phyloP scores from a whole-genome alignment of 2,329 filamentous ascomycete genomes.

The Xylaria polymorpha region DNA sequence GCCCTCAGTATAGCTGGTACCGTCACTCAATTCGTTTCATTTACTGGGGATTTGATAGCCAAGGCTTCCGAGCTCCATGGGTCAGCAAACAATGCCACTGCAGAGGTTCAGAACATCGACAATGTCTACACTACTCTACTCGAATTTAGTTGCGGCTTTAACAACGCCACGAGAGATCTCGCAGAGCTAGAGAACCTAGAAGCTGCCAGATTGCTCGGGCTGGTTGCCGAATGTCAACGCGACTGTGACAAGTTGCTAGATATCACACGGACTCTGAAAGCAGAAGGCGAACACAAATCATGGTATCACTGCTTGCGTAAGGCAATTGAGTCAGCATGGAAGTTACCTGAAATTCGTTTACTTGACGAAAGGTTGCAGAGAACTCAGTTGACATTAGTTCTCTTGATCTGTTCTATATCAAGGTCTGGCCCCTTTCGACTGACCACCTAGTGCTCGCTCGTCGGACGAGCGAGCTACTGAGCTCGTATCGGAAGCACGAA shows the following conservation, averaged over 20 bases:
- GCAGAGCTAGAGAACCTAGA: slow-evolving; percentile 17
- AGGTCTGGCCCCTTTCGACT: slow-evolving; percentile 12
- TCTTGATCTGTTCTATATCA: slow-evolving; percentile 29
- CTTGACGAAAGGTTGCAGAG: slow-evolving; percentile 32
- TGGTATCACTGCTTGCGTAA: slow-evolving; percentile 25
- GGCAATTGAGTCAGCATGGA: slow-evolving; percentile 28
- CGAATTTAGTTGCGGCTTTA: slow-evolving; percentile 24
- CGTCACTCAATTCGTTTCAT: slow-evolving; percentile 28
- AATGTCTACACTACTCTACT: slow-evolving; percentile 24
- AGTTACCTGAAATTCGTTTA: slow-evolving; percentile 17
- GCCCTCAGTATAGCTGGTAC: slow-evolving; percentile 31
- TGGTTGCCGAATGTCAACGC: slow-evolving; percentile 25
- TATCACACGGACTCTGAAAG: slow-evolving; percentile 24
- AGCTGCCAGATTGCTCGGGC: slow-evolving; percentile 16
- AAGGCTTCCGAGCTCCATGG: slow-evolving; percentile 26
- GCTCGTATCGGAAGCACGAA: background rate
- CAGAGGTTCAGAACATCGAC: slow-evolving; percentile 26
- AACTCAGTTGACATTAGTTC: slow-evolving; percentile 29
- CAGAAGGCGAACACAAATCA: slow-evolving; percentile 18
- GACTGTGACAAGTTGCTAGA: slow-evolving; percentile 26
- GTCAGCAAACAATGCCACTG: slow-evolving; percentile 14
- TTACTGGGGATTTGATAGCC: slow-evolving; percentile 20
- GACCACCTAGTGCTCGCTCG: background rate
- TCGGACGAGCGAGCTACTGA: background rate
- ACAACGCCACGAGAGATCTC: slow-evolving; percentile 22